These are phyloP conservation scores for Drechmeria coniospora DNA, from an alignment of 2,329 filamentous ascomycete species.

Conservation along the genomic window DNA sequence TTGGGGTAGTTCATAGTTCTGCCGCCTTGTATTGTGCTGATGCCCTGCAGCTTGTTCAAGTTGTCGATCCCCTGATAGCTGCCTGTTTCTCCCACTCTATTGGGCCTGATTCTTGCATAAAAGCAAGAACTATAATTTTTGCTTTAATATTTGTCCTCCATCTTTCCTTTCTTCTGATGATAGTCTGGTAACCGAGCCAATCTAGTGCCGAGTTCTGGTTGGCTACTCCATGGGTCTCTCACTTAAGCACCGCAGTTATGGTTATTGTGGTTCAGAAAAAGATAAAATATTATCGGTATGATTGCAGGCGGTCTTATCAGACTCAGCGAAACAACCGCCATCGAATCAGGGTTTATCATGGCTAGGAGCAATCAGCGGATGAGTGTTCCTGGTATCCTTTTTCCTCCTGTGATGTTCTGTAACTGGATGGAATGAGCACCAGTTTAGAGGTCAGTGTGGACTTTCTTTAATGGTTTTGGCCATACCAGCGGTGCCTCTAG, in stretches of 20 bases:
- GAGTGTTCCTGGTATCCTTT: not conserved
- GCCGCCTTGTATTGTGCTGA: not conserved
- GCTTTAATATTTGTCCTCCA: not conserved
- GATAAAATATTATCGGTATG: not conserved
- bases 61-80: not conserved
- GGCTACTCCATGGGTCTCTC: not conserved
- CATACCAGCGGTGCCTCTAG: not conserved
- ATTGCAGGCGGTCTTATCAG: not conserved
- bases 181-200: not conserved
- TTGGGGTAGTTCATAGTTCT: slow-evolving; percentile 1
- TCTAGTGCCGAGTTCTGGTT: not conserved
- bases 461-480: not conserved
- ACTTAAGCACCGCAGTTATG: not conserved
- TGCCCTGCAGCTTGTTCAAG: slow-evolving; percentile 1
- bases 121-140: slow-evolving; percentile 1
- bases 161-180: not conserved
- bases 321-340: not conserved
- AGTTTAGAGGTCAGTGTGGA: slow-evolving; percentile 1
- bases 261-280: slow-evolving; percentile 1
- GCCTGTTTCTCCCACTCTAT: not conserved
- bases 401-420: not conserved
- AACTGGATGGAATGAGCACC: not conserved
- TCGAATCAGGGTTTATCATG: not conserved
- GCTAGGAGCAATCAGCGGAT: slow-evolving; percentile 1
- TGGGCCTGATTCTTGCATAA: not conserved